phyloP scores from a whole-genome alignment of 768 basidiomycete species.

The Lanmaoa pseudosensibilis region DNA sequence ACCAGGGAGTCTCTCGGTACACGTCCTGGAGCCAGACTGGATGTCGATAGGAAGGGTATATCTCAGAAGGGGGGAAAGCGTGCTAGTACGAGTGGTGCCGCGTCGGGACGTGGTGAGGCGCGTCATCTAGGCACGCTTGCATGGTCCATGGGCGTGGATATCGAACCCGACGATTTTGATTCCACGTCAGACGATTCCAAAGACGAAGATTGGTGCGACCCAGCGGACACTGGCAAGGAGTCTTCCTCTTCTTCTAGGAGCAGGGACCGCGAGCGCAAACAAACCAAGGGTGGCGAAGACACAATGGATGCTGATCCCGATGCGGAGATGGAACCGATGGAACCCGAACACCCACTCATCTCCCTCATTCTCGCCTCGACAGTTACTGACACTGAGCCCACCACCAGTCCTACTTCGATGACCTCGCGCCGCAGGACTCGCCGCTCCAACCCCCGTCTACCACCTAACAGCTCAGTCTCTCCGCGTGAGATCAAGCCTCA shows the following conservation, averaged over 20 bases:
- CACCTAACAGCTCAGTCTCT: conserved; percentile 14
- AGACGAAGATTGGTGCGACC: conserved; percentile 27
- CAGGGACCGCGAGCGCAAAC: background rate
- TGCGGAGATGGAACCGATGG: conserved; percentile 9
- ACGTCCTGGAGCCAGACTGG: background rate
- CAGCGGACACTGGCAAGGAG: background rate
- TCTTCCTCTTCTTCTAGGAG: background rate
- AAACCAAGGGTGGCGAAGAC: background rate
- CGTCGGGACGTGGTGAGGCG: background rate
- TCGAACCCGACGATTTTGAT: conserved; percentile 10
- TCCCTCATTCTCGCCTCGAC: conserved; percentile 6
- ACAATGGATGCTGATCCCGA: background rate
- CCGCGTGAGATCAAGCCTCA: conserved; percentile 24
- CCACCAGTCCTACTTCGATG: background rate
- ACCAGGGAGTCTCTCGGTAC: conserved; percentile 1
- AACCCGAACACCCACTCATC: conserved; percentile 12
- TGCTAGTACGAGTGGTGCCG: background rate
- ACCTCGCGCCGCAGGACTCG: conserved; percentile 18
- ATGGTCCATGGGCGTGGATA: conserved; percentile 18
- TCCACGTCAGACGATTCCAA: conserved; percentile 15
- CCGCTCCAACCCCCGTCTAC: conserved; percentile 18
- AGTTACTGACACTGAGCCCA: background rate
- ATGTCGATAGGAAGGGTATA: background rate
- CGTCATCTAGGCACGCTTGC: conserved; percentile 14
- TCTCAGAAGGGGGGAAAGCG: background rate